Base-by-base conservation (phyloP, 495 filamentous ascomycete species). In the Echria macrotheca region DNA sequence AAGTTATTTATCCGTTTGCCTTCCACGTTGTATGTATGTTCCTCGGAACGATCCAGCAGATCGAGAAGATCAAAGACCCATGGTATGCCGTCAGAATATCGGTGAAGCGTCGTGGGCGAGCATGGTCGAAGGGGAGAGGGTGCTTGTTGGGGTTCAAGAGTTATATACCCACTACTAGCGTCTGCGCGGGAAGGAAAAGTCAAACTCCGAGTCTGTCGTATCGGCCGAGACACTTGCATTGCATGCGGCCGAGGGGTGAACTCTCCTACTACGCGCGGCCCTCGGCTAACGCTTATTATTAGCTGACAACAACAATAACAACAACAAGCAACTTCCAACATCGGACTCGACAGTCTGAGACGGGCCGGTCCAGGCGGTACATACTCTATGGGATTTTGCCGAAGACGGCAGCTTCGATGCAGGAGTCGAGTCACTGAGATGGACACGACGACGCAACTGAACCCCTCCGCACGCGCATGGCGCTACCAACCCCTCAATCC, bases 381-480 rank as follows among this genome's bases (percentile, higher is more conserved):
- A n/a, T n/a, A n/a, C n/a, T 31, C 28, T 12, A 31, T 12, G 12
- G 12, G 6, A 35, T 11, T 10, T 35, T 35, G 9, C 2, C 31
- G 9, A 11, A 15, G 2, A 15, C 17, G 31, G 31, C 12, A 35
- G 31, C 12, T 35, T 3, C 31, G 31, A 35, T 10, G 4, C 12
- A 11, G 31, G 9, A 35, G 31, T 3, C 31, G 9, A 35, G 3
- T 35, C 5, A 17, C 35, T 3, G 10, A 2, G 10, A 37, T 37
- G 35, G 2, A 23, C 2, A 36, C 44, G 2, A 10, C 15, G 14
- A 17, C 42, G 17, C 23, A 49, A 12, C 7, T 42, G 24, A 49
- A 49, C 47, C 36, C 47, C n/a, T 7, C 18, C n/a, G 37, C 37
- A 9, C 10, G 6, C 18, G 8, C 15, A n/a, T 53, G 45, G 52